Base-by-base conservation (phyloP, 257 asterid genomes). In the Solanum arcanum region DNA sequence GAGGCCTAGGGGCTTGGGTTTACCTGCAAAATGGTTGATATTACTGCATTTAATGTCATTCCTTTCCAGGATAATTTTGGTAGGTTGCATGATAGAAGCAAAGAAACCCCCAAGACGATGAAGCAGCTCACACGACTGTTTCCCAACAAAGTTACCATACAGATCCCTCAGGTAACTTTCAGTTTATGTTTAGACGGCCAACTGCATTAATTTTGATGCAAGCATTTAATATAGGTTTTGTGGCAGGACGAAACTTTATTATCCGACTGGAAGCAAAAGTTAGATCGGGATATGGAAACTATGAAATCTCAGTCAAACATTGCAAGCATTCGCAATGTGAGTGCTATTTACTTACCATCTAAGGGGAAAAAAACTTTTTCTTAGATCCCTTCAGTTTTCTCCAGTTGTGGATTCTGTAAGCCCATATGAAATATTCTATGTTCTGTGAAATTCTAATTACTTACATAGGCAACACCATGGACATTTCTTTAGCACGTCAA, bases 131-230 rank as follows among this genome's bases (percentile, higher is more conserved):
- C 90, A 86, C 98, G 98, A 21, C 96, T 96, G 89, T 96, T 96
- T 87, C 99, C 98, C 29, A 96, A 96, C 93, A 96, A 95, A 96
- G 96, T 96, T 77, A 88, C 94, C 74, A 92, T 96, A 89, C 98
- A 94, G 91, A 91, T 92, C 86, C 99, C 99, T 75, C 99, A 95
- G 98, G 99, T 96, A 90, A 90, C 83, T 75, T 86, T 16, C 76
- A 81, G 88, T 16, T n/a, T 35, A n/a, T 47, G 69, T 77, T 86
- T 85, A 46, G 87, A 46, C 83, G 25, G 29, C 46, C 49, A 69
- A 44, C 44, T 82, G 83, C 66, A 37, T 69, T 60, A 39, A 29
- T 73, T 41, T 82, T 78, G 46, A 49, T 82, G 59, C 44, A 46
- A 60, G 46, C 68, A 84, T 42, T 46, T 14, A 60, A 44, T 80